phyloP scores from a whole-genome alignment of 2,329 filamentous ascomycete genomes.

The Ophiostoma montium region DNA sequence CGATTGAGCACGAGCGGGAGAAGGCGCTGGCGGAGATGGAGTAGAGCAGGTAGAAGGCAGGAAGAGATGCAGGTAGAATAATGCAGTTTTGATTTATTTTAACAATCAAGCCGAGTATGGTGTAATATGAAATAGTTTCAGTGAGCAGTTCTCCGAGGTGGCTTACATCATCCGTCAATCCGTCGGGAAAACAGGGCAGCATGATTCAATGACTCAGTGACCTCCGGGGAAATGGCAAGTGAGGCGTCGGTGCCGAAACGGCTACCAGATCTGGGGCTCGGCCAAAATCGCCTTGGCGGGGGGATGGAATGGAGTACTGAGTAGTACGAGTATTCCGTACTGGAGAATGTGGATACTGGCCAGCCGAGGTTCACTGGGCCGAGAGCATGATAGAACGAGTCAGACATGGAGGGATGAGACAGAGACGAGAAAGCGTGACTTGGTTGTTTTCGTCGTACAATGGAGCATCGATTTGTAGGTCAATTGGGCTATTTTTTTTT shows the following conservation, averaged over 20 bases:
- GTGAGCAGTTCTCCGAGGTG: too few species aligned
- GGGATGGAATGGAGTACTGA: background rate
- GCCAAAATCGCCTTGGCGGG: background rate
- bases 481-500: too few species aligned
- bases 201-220: background rate
- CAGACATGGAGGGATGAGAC: background rate
- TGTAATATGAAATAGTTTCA: too few species aligned
- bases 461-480: too few species aligned
- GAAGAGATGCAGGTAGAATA: background rate
- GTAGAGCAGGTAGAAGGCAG: background rate
- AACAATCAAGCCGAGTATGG: too few species aligned
- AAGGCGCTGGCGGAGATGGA: slow-evolving; percentile 35
- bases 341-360: background rate
- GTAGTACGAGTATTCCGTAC: background rate
- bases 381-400: background rate
- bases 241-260: background rate
- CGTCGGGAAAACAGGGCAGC: too few species aligned
- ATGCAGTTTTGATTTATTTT: too few species aligned
- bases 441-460: too few species aligned
- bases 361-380: slow-evolving; percentile 9
- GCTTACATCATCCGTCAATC: too few species aligned
- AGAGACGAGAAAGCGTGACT: too few species aligned
- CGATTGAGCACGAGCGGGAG: slow-evolving; percentile 40
- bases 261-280: background rate
- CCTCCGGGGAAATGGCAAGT: background rate